Conservation (phyloP, 495 filamentous ascomycete genomes). For the Bathelium albidoporum region DNA sequence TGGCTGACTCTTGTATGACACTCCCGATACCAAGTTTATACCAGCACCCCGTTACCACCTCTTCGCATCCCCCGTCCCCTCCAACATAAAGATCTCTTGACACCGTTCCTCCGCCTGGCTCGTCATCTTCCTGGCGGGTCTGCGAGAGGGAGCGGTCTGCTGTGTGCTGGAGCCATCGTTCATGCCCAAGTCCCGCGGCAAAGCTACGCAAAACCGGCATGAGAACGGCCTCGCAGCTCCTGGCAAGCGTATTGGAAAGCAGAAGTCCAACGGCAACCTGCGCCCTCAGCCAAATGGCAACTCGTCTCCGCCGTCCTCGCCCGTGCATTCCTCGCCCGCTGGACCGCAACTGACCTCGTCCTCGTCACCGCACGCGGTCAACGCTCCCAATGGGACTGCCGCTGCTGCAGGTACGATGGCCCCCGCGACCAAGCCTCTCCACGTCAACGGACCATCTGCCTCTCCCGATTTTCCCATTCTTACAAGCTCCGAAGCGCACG, state of each 20-base stretch:
- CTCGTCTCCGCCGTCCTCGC: conserved; percentile 38
- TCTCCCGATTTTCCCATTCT: background rate
- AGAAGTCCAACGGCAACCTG: conserved; percentile 53
- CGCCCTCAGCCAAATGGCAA: conserved; percentile 50
- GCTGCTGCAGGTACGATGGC: background rate
- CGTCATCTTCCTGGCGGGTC: conserved; percentile 9
- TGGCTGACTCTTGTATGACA: conserved; percentile 1
- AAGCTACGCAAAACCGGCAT: conserved; percentile 49
- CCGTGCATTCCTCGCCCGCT: conserved; percentile 30
- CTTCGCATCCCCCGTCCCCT: background rate
- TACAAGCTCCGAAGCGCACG: conserved; percentile 9
- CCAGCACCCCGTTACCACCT: background rate
- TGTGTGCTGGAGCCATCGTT: conserved; percentile 1
- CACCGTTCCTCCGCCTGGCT: conserved; percentile 17
- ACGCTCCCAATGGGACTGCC: conserved; percentile 5
- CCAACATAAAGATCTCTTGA: background rate
- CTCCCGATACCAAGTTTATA: background rate
- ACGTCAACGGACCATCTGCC: background rate
- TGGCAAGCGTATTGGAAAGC: conserved; percentile 67
- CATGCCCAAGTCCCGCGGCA: conserved; percentile 57
- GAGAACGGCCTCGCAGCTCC: conserved; percentile 81
- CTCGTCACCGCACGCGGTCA: conserved; percentile 17
- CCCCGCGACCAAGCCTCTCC: background rate
- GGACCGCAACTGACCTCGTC: conserved; percentile 16
- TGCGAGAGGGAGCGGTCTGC: conserved; percentile 2